phyloP scores from a whole-genome alignment of 2,329 filamentous ascomycete genomes.

The Aureobasidium musti region DNA sequence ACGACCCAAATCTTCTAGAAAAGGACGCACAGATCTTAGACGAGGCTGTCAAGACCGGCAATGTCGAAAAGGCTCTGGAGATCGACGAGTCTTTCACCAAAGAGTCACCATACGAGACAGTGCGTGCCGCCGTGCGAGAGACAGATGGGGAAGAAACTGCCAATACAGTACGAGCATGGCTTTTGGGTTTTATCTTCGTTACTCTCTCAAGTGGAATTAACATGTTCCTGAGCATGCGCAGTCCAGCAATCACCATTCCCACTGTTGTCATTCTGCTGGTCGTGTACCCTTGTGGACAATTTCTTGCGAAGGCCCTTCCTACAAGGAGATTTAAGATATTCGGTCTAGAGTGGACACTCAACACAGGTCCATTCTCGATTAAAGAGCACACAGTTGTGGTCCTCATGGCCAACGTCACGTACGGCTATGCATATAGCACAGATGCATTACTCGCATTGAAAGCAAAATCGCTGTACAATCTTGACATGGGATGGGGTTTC shows the following conservation, averaged over 20 bases:
- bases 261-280: constrained; percentile 58
- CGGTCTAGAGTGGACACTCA: constrained; percentile 31
- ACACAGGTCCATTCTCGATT: constrained; percentile 59
- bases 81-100: neutral
- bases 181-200: constrained; percentile 39
- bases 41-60: neutral
- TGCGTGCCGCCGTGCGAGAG: constrained; percentile 8
- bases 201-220: constrained; percentile 39
- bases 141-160: constrained; percentile 1
- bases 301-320: constrained; percentile 74
- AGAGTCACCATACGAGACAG: neutral
- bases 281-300: constrained; percentile 75
- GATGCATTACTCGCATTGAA: constrained; percentile 80
- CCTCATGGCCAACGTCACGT: constrained; percentile 37
- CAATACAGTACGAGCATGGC: constrained; percentile 41
- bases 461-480: constrained; percentile 70
- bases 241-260: constrained; percentile 33
- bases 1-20: constrained; percentile 1
- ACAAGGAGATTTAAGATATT: constrained; percentile 44
- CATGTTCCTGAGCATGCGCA: constrained; percentile 39
- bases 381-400: constrained; percentile 58
- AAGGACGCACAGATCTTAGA: neutral
- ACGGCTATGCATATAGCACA: constrained; percentile 32
- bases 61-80: neutral
- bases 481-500: constrained; percentile 72